phyloP scores from a whole-genome alignment of 2,329 filamentous ascomycete genomes.

The Furcasterigmium furcatum region DNA sequence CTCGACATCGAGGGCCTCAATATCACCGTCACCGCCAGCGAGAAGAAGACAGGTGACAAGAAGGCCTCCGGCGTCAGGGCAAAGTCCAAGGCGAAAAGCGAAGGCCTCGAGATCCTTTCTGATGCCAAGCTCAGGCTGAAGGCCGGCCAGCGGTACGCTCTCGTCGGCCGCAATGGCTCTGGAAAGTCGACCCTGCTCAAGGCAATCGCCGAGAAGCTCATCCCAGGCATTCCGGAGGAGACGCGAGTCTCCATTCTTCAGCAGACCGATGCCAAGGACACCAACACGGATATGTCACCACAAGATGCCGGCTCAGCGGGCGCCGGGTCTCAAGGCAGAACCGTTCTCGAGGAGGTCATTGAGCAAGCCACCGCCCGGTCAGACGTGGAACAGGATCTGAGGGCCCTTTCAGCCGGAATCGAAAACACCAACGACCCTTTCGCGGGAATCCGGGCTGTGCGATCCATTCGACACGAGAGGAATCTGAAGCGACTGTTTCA shows the following conservation, averaged over 20 bases:
- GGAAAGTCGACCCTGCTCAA: constrained; percentile 78
- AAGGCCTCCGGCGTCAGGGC: constrained; percentile 25
- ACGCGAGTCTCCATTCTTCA: constrained; percentile 67
- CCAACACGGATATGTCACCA: constrained; percentile 20
- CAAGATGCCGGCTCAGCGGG: constrained; percentile 6
- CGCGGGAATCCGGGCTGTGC: constrained; percentile 56
- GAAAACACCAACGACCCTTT: constrained; percentile 52
- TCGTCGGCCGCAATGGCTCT: constrained; percentile 77
- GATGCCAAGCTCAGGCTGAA: constrained; percentile 71
- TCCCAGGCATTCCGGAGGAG: constrained; percentile 69
- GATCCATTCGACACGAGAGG: constrained; percentile 59
- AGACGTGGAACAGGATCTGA: constrained; percentile 57
- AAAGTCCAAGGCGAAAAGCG: constrained; percentile 41
- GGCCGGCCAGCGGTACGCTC: constrained; percentile 69
- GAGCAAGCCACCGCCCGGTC: constrained; percentile 55
- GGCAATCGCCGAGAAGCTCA: constrained; percentile 73
- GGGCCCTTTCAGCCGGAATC: constrained; percentile 58
- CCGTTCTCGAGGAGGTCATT: constrained; percentile 67
- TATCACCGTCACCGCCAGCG: constrained; percentile 57
- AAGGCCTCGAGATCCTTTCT: constrained; percentile 64
- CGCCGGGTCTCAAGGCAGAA: constrained; percentile 13
- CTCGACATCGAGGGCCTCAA: constrained; percentile 71
- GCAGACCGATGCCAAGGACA: constrained; percentile 51
- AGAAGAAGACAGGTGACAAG: constrained; percentile 25
- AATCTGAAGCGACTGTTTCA: constrained; percentile 63